Conservation (phyloP, 169 alveolate genomes). For the Cryptosporidium muris region DNA sequence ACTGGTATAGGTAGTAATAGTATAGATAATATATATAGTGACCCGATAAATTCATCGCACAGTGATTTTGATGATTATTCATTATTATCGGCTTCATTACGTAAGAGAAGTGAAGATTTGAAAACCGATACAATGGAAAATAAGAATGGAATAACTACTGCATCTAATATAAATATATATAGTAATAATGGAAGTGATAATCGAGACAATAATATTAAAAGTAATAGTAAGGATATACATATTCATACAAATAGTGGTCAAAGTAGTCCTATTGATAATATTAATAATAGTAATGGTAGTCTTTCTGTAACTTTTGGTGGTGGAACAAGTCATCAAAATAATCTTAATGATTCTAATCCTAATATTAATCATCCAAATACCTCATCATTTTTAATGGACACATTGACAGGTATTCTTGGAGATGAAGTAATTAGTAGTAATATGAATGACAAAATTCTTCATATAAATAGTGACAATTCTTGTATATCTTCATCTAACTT, state of each 20-base stretch:
- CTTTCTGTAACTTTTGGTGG: background rate
- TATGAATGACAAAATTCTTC: constrained; percentile 5
- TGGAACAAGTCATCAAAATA: background rate
- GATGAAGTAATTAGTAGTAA: constrained; percentile 36
- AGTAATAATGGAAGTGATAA: no score
- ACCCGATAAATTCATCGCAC: constrained; percentile 10
- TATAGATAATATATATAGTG: constrained; percentile 10
- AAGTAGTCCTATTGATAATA: no score
- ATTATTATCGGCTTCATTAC: constrained; percentile 36
- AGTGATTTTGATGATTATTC: constrained; percentile 44
- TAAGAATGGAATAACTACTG: no score
- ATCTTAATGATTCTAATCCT: background rate
- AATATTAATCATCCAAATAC: constrained; percentile 36
- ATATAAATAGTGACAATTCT: constrained; percentile 1
- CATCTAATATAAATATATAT: no score
- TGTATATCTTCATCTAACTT: no score
- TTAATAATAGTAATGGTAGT: background rate
- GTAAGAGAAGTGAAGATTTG: constrained; percentile 43
- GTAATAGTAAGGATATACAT: no score
- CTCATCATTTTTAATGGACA: constrained; percentile 69
- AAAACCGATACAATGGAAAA: no score
- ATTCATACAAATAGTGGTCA: no score
- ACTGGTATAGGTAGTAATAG: constrained; percentile 45
- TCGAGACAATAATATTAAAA: no score
- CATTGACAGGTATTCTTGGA: constrained; percentile 63